These are phyloP conservation scores for Podospora didyma DNA, from an alignment of 495 filamentous ascomycete genomes.

Conservation along the genomic window DNA sequence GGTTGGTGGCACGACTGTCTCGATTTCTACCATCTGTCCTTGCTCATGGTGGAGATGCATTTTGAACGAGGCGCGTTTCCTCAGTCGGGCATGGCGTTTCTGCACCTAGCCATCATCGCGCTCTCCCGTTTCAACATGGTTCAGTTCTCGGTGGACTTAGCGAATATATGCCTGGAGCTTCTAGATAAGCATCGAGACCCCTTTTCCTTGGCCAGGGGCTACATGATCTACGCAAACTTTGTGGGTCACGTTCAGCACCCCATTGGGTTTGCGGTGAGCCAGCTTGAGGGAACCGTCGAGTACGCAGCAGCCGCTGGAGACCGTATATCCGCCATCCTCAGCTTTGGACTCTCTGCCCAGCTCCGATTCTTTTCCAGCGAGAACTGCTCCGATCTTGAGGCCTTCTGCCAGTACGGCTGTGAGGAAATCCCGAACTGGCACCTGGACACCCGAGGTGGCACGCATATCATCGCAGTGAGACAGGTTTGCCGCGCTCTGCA, in stretches of 20 bases:
- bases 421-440: slow-evolving; percentile 75
- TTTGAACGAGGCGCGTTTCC: slow-evolving; percentile 62
- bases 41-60: slow-evolving; percentile 68
- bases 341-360: slow-evolving; percentile 66
- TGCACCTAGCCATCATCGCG: slow-evolving; percentile 70
- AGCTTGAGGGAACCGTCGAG: slow-evolving; percentile 66
- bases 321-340: slow-evolving; percentile 68
- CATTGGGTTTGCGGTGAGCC: slow-evolving; percentile 54
- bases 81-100: slow-evolving; percentile 71
- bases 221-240: slow-evolving; percentile 69
- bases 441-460: slow-evolving; percentile 74
- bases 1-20: slow-evolving; percentile 77
- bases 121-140: slow-evolving; percentile 70
- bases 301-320: slow-evolving; percentile 69
- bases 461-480: slow-evolving; percentile 62
- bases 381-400: slow-evolving; percentile 70
- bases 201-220: slow-evolving; percentile 65
- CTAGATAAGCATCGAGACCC: slow-evolving; percentile 63
- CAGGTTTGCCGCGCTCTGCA: slow-evolving; percentile 77
- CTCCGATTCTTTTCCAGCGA: slow-evolving; percentile 70
- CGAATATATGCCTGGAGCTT: slow-evolving; percentile 59
- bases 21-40: slow-evolving; percentile 70
- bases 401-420: slow-evolving; percentile 65
- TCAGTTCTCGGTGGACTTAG: slow-evolving; percentile 62
- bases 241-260: slow-evolving; percentile 68